Evolutionary conservation across 805 yeast species (phyloP).

Genomic region (Candida morakotiae): DNA sequence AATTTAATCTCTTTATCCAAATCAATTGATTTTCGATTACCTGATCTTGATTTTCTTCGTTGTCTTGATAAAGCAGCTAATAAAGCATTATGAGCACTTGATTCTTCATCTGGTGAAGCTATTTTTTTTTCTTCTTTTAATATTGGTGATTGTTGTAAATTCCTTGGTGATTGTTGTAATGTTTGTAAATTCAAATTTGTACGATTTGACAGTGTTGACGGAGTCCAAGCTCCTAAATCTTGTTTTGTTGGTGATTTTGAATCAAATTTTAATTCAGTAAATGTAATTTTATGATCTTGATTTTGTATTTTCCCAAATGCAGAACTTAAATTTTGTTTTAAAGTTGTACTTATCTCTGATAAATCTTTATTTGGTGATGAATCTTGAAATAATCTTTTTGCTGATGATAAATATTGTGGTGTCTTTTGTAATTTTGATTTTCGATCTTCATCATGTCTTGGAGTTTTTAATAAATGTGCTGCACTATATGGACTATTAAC

Average conservation of each 20-base stretch:
- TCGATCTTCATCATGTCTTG: constrained; percentile 27
- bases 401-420: constrained; percentile 39
- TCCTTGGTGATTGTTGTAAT: constrained; percentile 29
- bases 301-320: constrained; percentile 39
- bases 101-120: constrained; percentile 35
- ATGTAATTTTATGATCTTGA: constrained; percentile 21
- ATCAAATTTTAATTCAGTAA: constrained; percentile 27
- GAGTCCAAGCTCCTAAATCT: constrained; percentile 13
- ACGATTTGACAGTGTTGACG: constrained; percentile 19
- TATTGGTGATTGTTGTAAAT: not conserved
- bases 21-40: not conserved
- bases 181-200: constrained; percentile 37
- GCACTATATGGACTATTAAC: constrained; percentile 26
- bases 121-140: constrained; percentile 2
- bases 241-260: constrained; percentile 22
- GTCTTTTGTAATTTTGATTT: constrained; percentile 30
- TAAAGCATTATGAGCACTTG: constrained; percentile 44
- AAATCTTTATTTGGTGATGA: constrained; percentile 25
- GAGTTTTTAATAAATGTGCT: constrained; percentile 26
- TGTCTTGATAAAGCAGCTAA: constrained; percentile 36
- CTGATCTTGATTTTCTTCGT: constrained; percentile 18
- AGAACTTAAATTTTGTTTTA: constrained; percentile 32
- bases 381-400: constrained; percentile 31
- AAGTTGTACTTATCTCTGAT: constrained; percentile 34
- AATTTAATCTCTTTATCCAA: constrained; percentile 13